Evolutionary conservation across 768 basidiomycete species (phyloP), one percentile per base, ranked within the genome.

Genomic region (Russula lepida): DNA sequence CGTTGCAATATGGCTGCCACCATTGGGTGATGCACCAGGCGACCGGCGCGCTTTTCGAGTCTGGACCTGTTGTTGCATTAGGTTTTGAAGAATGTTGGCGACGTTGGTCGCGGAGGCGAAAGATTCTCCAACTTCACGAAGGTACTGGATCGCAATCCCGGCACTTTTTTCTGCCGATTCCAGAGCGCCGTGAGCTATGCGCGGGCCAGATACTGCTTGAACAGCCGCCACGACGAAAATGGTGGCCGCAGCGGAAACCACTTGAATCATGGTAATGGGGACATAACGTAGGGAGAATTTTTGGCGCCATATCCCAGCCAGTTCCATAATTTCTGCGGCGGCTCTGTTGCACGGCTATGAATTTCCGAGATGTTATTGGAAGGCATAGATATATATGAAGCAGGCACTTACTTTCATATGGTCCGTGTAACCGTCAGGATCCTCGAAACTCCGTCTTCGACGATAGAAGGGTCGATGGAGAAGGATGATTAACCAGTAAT

Each of bases 161-260:
- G 64, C 60, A 4, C 37, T 65, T 6, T 54, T 53, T n/a, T 59
- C 60, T 6, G 66, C 56, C 0, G 12, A 25, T n/a, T 56, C 54
- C 27, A 66, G 57, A 8, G 56, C 59, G 23, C 30, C 21, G 30
- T 41, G 41, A 1, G 66, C 66, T 32, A 66, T 32, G 25, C 66
- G 64, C 9, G 64, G 50, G 28, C 66, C 66, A 7, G 66, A 58
- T 9, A 59, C 59, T 17, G 66, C 66, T 19, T 66, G 66, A 32
- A 66, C 59, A n/a, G 66, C 66, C 19, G 60, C 58, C 5, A 66
- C 60, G n/a, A 66, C 63, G 39, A 66, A 66, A n/a, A 66, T 65
- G 27, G 64, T 66, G 53, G 64, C 66, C 3, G 66, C 66, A 8
- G 66, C 66, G 25, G 66, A 66, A 30, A 66, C 7, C 21, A 65